Percentiles rank a stretch among this genome's conserved stretches.
These are phyloP conservation scores for Penicillium hordei DNA, from an alignment of 2,329 filamentous ascomycete genomes.

Conservation along the genomic window DNA sequence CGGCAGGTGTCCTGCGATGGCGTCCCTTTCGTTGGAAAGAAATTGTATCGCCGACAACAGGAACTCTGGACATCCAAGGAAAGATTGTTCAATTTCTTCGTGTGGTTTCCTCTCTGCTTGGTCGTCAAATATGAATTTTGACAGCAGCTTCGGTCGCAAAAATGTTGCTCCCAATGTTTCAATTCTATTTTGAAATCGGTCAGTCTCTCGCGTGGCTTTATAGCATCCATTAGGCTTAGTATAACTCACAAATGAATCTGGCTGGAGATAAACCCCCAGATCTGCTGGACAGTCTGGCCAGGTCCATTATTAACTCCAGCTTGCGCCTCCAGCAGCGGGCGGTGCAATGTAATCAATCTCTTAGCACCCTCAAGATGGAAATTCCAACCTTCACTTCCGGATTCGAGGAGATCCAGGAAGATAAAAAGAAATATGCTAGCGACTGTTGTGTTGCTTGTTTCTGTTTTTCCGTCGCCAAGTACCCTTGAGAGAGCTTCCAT, in stretches of 20 bases:
- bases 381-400: conserved; percentile 37
- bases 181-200: conserved; percentile 23
- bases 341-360: conserved; percentile 25
- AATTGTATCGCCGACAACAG: conserved; percentile 31
- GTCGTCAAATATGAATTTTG: conserved; percentile 20
- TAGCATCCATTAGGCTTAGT: neutral
- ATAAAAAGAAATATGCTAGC: conserved; percentile 38
- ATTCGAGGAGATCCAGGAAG: conserved; percentile 35
- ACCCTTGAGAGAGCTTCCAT: conserved; percentile 32
- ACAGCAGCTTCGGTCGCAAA: conserved; percentile 33
- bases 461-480: conserved; percentile 13
- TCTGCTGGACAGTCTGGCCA: conserved; percentile 29
- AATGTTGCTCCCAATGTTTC: conserved; percentile 37
- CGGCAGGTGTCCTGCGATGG: conserved; percentile 12
- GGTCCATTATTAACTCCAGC: conserved; percentile 21
- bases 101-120: conserved; percentile 15
- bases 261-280: conserved; percentile 31
- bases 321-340: conserved; percentile 4
- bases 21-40: conserved; percentile 30
- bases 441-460: conserved; percentile 30
- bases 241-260: conserved; percentile 32
- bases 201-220: neutral
- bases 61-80: conserved; percentile 39
- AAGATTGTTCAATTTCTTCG: conserved; percentile 35
- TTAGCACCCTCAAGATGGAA: conserved; percentile 36